These are phyloP conservation scores for Casuarina cunninghamiana DNA, from an alignment of 306 rosid genomes.

Conservation along the genomic window DNA sequence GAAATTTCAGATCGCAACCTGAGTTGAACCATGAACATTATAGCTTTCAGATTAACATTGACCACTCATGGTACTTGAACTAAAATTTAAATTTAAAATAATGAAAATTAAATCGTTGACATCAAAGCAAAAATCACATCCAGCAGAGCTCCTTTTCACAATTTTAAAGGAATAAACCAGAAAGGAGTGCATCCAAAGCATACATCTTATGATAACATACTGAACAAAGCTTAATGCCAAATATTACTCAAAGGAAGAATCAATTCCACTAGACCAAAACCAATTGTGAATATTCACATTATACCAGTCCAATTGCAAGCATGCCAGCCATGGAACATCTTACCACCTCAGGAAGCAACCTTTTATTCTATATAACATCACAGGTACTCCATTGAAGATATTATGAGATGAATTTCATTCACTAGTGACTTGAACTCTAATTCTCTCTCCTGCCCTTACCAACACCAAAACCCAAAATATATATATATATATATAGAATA, in stretches of 20 bases:
- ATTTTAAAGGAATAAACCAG: background rate
- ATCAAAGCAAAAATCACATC: background rate
- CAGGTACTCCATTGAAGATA: background rate
- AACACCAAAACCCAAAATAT: background rate
- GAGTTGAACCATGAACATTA: conserved; percentile 34
- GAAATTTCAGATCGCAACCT: conserved; percentile 95
- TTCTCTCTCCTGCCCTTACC: background rate
- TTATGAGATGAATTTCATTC: background rate
- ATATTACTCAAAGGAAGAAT: background rate
- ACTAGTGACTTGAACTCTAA: background rate
- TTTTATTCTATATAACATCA: background rate
- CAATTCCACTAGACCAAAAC: background rate
- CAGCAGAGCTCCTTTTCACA: background rate
- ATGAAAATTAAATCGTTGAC: background rate
- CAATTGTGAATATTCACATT: background rate
- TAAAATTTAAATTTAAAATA: background rate
- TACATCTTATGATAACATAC: background rate
- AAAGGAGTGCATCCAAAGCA: background rate
- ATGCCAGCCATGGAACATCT: background rate
- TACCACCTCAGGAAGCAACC: background rate
- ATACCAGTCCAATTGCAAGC: background rate
- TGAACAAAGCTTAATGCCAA: background rate
- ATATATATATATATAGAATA: background rate
- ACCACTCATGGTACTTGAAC: background rate
- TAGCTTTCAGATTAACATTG: conserved; percentile 13